Conservation (phyloP, 2,329 filamentous ascomycete genomes). For the Botrytis aclada region DNA sequence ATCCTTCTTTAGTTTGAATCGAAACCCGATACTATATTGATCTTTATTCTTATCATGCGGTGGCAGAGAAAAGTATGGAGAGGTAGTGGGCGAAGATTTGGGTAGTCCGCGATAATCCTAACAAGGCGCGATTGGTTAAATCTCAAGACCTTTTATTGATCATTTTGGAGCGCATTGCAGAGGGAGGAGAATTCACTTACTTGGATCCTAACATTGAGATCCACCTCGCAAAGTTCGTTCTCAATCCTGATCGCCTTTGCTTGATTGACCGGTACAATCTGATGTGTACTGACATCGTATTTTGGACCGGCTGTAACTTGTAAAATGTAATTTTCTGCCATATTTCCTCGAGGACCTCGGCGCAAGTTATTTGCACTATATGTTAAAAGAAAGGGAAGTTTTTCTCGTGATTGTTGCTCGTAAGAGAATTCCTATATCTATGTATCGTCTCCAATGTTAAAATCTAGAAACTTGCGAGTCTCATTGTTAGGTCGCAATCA, state of each 20-base stretch:
- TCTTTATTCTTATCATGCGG: constrained; percentile 66
- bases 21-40: constrained; percentile 80
- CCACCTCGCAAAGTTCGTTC: constrained; percentile 60
- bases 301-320: constrained; percentile 75
- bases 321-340: constrained; percentile 74
- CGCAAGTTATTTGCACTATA: neutral
- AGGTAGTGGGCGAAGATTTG: constrained; percentile 61
- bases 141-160: neutral
- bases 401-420: neutral
- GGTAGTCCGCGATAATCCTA: constrained; percentile 67
- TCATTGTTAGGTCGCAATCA: neutral
- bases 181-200: constrained; percentile 45
- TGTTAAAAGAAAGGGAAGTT: neutral
- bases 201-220: constrained; percentile 72
- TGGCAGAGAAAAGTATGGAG: constrained; percentile 71
- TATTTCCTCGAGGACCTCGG: constrained; percentile 31
- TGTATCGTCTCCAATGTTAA: neutral
- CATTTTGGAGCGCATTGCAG: constrained; percentile 30
- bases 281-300: constrained; percentile 72
- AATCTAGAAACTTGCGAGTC: neutral
- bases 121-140: constrained; percentile 15
- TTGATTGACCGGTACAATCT: constrained; percentile 72
- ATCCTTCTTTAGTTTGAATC: constrained; percentile 64
- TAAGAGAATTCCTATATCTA: neutral
- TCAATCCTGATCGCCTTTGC: constrained; percentile 60